Percentiles rank a stretch among this genome's conserved stretches.
These are phyloP conservation scores for Lathyrus sativus DNA, from an alignment of 306 rosid species.

Conservation along the genomic window DNA sequence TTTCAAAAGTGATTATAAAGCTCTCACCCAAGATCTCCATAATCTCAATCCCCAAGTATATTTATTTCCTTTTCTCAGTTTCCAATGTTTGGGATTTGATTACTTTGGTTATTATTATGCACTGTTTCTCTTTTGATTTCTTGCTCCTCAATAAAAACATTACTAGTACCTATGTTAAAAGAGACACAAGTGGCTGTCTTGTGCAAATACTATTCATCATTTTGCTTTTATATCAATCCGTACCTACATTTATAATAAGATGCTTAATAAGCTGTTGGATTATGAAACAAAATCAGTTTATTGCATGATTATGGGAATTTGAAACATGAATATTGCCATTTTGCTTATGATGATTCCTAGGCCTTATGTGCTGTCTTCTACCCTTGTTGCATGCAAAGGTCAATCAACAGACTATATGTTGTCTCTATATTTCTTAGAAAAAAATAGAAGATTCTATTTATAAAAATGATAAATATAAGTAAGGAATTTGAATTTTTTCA, in stretches of 20 bases:
- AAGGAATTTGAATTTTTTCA: too few species aligned
- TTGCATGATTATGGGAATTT: conserved; percentile 23
- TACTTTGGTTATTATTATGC: conserved; percentile 50
- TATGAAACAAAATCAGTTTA: not conserved
- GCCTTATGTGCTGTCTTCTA: not conserved
- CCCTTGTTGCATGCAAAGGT: not conserved
- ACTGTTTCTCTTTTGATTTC: conserved; percentile 46
- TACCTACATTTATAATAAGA: not conserved
- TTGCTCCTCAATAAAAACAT: conserved; percentile 41
- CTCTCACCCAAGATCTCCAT: conserved; percentile 56
- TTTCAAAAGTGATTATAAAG: conserved; percentile 72
- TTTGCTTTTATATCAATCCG: conserved; percentile 16
- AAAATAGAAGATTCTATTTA: not conserved
- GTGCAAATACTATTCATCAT: conserved; percentile 24
- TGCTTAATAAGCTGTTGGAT: not conserved
- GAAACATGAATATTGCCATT: conserved; percentile 16
- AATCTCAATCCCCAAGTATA: conserved; percentile 58
- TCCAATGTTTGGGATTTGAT: conserved; percentile 67
- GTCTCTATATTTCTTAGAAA: not conserved
- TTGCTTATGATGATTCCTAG: not conserved
- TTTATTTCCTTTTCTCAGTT: conserved; percentile 69
- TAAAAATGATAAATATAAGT: too few species aligned
- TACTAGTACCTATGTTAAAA: conserved; percentile 47
- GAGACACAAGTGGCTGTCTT: conserved; percentile 43
- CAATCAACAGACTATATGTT: not conserved